A percentile compares a stretch with the other conserved stretches of the same genome.
phyloP scores from a whole-genome alignment of 2,329 filamentous ascomycete species.

The Microsporum canis region DNA sequence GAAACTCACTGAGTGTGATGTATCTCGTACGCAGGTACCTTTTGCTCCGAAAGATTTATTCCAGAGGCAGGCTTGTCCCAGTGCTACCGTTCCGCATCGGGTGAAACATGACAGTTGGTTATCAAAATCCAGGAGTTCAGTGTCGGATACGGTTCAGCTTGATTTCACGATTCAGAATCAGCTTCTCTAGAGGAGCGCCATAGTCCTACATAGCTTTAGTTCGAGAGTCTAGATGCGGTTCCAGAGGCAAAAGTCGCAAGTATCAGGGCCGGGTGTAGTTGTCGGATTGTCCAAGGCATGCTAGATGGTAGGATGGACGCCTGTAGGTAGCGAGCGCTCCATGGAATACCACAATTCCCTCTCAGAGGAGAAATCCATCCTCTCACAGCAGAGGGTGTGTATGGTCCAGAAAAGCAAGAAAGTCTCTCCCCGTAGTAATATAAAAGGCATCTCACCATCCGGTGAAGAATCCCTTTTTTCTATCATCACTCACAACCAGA shows the following conservation, averaged over 20 bases:
- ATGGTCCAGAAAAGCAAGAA: not conserved
- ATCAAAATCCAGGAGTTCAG: not conserved
- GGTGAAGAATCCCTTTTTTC: not conserved
- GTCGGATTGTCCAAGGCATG: not conserved
- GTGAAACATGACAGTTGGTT: not conserved
- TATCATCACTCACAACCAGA: not conserved
- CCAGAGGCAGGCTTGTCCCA: not conserved
- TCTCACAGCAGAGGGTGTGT: not conserved
- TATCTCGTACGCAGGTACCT: not conserved
- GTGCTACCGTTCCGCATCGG: not conserved
- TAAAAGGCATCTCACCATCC: not conserved
- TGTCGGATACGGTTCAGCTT: not conserved
- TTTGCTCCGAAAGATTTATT: not conserved
- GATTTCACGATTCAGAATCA: not conserved
- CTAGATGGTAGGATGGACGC: not conserved
- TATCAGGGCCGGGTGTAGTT: not conserved
- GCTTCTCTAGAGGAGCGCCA: not conserved
- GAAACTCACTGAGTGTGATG: not conserved
- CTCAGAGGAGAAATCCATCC: not conserved
- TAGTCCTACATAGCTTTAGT: not conserved
- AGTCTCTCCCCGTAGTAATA: not conserved
- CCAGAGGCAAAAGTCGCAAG: not conserved
- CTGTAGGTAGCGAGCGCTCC: not conserved
- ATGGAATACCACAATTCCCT: not conserved
- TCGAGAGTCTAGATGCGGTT: not conserved